Evolutionary conservation across 805 yeast genomes (phyloP), one percentile per base, ranked within the genome.

Genomic region (Metschnikowia borealis): DNA sequence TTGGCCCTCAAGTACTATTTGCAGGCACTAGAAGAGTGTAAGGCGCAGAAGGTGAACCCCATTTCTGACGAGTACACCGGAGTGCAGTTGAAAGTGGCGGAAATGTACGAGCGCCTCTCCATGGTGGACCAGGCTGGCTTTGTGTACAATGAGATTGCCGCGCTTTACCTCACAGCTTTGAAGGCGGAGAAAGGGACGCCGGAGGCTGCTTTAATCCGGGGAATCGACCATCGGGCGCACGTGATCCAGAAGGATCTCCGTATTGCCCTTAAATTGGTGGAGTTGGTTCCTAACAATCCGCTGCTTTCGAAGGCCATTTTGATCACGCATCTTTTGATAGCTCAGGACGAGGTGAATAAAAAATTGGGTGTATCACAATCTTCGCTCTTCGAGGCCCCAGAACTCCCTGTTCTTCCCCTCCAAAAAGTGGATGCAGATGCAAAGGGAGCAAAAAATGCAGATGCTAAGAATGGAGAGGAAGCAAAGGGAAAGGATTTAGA

Each of bases 41-140:
- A 82, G 35, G 70, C 75, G 26, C 67, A 81, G 42, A 75, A 74
- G 0, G 64, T 89, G 69, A 79, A 81, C 54, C 78, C 77, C 10
- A 58, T 86, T 32, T 74, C 82, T 50, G 94, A 89, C 61, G 92
- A 87, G 61, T 91, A 87, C 65, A 91, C 97, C 0, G 97, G 97
- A 0, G 81, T 92, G 47, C 96, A 91, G 61, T 73, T 92, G 64
- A 89, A 91, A 61, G 72, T 89, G 34, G 96, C 86, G 10, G 96
- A 90, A 61, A 85, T 89, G 89, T 87, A 82, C 62, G 96, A 89
- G 60, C 74, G 84, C 38, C 66, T 89, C 57, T 77, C 74, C 18
- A 75, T 79, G 81, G 56, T 62, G 32, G 80, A 80, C 13, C 86
- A 85, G 47, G 95, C 96, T 0, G 74, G 80, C 35, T 73, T 75